Base-by-base conservation (phyloP, 2,329 filamentous ascomycete genomes). In the Cladobotryum mycophilum region DNA sequence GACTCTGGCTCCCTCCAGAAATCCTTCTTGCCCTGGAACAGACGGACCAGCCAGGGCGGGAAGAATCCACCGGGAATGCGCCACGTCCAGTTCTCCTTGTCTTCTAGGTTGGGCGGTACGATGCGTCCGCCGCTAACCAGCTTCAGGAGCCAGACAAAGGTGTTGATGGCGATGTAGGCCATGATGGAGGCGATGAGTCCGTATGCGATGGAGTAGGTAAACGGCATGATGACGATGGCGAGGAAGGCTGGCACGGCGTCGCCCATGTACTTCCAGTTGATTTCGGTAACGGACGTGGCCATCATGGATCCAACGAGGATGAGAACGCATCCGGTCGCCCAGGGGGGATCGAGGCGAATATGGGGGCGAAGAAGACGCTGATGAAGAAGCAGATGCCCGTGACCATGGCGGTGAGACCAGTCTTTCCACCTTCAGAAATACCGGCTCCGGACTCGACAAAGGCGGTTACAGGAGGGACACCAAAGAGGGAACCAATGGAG, bases 371-470 rank as follows among this genome's bases (percentile, higher is more conserved):
- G 76, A 95, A 95, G 54, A 95, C 80, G 51, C 87, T 82, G 64
- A 95, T 81, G 72, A 95, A 86, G 75, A 95, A 95, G 70, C 86
- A 90, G 45, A 95, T 51, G 5, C 89, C 89, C 0, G 88, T 85
- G 14, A 81, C 74, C 67, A 92, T 87, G 43, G 88, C 83, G 0
- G 89, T 93, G n/a, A 95, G 70, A 14, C 89, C 89, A 0, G 89
- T 95, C 62, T 85, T 84, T 41, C 89, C 89, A 47, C 89, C 89
- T 68, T 95, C 89, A 0, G 88, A 88, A 56, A 95, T 95, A 60
- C 89, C 89, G 8, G 89, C 89, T 63, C 89, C 89, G n/a, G 85
- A 89, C 69, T 95, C 89, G 61, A 95, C 84, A 63, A 89, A 95
- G 9, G 89, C 88, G 1, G 89, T 95, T 4, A 95, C 88, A 0